A percentile compares a stretch with the other conserved stretches of the same genome.
Conservation (phyloP, 2,329 filamentous ascomycete genomes). For the Diplocarpon mali region DNA sequence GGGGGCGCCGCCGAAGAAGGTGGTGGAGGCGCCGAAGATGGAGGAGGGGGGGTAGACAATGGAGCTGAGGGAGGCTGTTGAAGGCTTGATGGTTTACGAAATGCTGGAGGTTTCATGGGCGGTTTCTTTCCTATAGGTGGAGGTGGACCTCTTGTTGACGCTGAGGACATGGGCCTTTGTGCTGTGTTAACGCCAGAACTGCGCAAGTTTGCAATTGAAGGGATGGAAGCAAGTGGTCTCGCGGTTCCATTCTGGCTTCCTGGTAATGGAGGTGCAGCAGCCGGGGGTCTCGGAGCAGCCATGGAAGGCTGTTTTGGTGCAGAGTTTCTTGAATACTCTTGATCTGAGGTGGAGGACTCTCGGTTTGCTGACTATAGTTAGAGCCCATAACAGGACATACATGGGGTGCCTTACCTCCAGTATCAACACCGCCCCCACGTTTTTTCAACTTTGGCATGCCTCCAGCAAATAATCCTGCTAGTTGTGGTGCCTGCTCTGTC, state of each 20-base stretch:
- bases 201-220: conserved; percentile 48
- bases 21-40: conserved; percentile 27
- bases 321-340: conserved; percentile 52
- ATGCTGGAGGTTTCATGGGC: conserved; percentile 44
- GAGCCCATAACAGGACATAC: neutral
- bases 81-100: conserved; percentile 43
- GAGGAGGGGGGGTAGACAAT: conserved; percentile 27
- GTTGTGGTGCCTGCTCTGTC: conserved; percentile 59
- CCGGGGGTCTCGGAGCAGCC: conserved; percentile 47
- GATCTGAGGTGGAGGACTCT: conserved; percentile 69
- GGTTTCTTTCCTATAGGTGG: conserved; percentile 70
- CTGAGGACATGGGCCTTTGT: conserved; percentile 48
- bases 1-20: conserved; percentile 29
- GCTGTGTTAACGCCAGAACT: conserved; percentile 41
- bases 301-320: conserved; percentile 46
- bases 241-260: conserved; percentile 36
- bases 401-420: conserved; percentile 40
- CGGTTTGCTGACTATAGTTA: conserved; percentile 40
- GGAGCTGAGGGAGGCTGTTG: conserved; percentile 31
- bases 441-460: conserved; percentile 95
- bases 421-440: conserved; percentile 68
- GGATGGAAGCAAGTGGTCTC: conserved; percentile 33
- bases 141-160: conserved; percentile 58
- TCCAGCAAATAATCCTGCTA: conserved; percentile 80
- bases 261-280: conserved; percentile 43